Conservation (phyloP, 2,329 filamentous ascomycete genomes). For the Botrytis medusae region DNA sequence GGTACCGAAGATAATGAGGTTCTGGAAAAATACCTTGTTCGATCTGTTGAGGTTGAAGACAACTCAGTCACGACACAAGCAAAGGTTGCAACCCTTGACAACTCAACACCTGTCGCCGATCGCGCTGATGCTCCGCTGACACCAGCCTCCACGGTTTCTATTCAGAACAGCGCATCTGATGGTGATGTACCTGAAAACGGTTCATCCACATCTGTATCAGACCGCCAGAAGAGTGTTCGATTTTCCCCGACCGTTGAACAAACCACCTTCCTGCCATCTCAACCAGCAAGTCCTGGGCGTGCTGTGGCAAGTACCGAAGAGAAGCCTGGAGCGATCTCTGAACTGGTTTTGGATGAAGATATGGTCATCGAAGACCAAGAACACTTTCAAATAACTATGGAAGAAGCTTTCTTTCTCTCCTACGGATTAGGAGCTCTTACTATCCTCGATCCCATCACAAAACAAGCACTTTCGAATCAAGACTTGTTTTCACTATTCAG, state of each 20-base stretch:
- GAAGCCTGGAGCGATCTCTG: constrained; percentile 7
- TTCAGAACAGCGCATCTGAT: constrained; percentile 25
- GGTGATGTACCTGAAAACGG: constrained; percentile 16
- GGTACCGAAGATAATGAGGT: background rate
- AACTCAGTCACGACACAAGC: background rate
- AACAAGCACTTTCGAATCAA: constrained; percentile 27
- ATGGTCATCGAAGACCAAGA: constrained; percentile 59
- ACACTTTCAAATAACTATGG: constrained; percentile 85
- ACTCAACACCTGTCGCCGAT: too few species aligned
- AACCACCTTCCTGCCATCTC: constrained; percentile 57
- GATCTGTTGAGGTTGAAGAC: background rate
- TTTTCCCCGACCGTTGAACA: constrained; percentile 69
- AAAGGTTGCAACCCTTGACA: background rate
- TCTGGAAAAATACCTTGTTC: background rate
- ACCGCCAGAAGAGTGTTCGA: constrained; percentile 63
- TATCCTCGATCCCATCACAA: constrained; percentile 54
- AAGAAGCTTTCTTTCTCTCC: constrained; percentile 87
- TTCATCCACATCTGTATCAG: constrained; percentile 38
- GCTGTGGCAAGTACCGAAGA: constrained; percentile 18
- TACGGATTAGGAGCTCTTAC: constrained; percentile 76
- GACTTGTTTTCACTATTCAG: constrained; percentile 39
- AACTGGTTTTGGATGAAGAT: constrained; percentile 27
- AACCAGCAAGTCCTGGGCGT: constrained; percentile 39
- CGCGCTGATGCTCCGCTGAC: background rate
- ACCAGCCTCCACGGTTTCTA: constrained; percentile 13